A percentile compares a stretch with the other conserved stretches of the same genome.
These are phyloP conservation scores for Fusarium proliferatum DNA, from an alignment of 2,329 filamentous ascomycete species.

Conservation along the genomic window DNA sequence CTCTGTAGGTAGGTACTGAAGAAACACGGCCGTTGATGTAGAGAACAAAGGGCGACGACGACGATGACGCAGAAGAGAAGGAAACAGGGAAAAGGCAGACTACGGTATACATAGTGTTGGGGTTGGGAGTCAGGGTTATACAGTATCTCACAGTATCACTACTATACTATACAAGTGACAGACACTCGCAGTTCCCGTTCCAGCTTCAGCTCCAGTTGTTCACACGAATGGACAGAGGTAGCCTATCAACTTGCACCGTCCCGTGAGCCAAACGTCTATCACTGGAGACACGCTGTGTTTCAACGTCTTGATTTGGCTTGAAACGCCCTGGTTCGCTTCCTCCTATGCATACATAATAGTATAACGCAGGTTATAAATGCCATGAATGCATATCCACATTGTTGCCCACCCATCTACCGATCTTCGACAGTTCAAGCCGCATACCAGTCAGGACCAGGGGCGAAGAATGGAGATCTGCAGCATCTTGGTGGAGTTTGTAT, in stretches of 20 bases:
- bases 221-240: neutral
- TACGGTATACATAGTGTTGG: constrained; percentile 5
- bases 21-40: constrained; percentile 11
- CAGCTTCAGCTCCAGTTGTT: neutral
- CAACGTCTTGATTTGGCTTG: constrained; percentile 13
- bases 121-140: constrained; percentile 8
- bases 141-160: constrained; percentile 37
- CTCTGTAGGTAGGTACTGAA: constrained; percentile 5
- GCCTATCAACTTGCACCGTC: constrained; percentile 9
- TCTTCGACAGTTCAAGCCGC: constrained; percentile 8
- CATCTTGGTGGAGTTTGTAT: neutral
- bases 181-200: neutral
- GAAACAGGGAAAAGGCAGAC: neutral
- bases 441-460: constrained; percentile 1
- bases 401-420: constrained; percentile 12
- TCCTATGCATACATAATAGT: neutral
- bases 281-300: constrained; percentile 28
- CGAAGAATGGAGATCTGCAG: constrained; percentile 16
- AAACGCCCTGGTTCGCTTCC: constrained; percentile 4
- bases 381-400: neutral
- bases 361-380: neutral
- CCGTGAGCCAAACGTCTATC: constrained; percentile 16
- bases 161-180: constrained; percentile 19
- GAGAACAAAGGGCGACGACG: neutral
- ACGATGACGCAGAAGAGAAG: neutral